Base-by-base conservation (phyloP, 805 yeast species). In the Nakazawaea peltata region DNA sequence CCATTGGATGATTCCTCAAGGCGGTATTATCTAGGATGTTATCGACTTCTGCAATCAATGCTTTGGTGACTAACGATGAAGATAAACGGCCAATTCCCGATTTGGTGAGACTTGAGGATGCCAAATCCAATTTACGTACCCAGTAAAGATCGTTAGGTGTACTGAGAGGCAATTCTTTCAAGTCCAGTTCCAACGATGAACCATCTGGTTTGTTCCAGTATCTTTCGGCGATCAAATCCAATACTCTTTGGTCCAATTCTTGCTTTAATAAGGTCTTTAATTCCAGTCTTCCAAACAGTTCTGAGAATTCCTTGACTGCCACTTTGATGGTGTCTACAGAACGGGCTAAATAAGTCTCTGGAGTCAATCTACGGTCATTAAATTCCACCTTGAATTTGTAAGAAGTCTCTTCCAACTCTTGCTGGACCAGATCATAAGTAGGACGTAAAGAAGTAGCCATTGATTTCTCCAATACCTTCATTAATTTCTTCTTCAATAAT, bases 341-440 rank as follows among this genome's bases (percentile, higher is more conserved):
- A 51, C 84, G 90, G 16, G 97, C 95, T 46, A 92, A 67, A 52
- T 92, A 92, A 40, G 94, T 85, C 50, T 87, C 92, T 12, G 97
- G 95, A 0, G 99, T 92, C 43, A 92, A 66, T 24, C 81, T 84
- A 36, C 97, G 74, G 57, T 92, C 99, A 53, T 92, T 92, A 59
- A 87, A 92, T 56, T 92, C 97, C 17, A 92, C 99, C 55, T 92
- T 92, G 63, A 86, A 92, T 53, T 81, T 77, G 54, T 92, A 92
- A 1, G 92, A 64, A 0, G 97, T 76, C 49, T 94, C 98, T 54
- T 94, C 99, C 29, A 88, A 69, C 56, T 92, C 98, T 50, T 77
- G 88, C 42, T 83, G 84, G 34, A 92, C 90, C 5, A 88, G 69
- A 30, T 71, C 67, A 35, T 86, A 85, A 11, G 97, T 87, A 17